Conservation (phyloP, 1,284 basidiomycete genomes). For the Termitomyces sp. region DNA sequence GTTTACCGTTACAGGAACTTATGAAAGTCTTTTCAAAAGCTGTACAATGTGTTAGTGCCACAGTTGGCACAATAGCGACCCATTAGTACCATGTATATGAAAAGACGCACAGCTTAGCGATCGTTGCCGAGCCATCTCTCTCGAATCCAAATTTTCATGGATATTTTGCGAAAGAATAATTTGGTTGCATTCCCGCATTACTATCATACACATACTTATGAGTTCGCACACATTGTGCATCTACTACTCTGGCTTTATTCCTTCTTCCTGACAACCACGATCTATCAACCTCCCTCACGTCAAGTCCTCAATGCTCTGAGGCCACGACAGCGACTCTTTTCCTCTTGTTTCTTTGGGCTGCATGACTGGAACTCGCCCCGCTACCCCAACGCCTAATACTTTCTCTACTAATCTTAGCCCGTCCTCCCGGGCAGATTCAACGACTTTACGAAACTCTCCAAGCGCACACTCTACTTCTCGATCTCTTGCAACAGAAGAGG, state of each 20-base stretch:
- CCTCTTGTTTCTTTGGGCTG: slow-evolving; percentile 31
- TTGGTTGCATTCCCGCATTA: slow-evolving; percentile 20
- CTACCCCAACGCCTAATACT: slow-evolving; percentile 39
- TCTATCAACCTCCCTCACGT: slow-evolving; percentile 19
- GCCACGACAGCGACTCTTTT: slow-evolving; percentile 30
- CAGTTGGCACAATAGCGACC: slow-evolving; percentile 21
- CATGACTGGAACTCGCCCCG: slow-evolving; percentile 44
- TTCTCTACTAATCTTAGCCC: slow-evolving; percentile 29
- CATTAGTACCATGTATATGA: slow-evolving; percentile 5
- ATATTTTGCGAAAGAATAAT: slow-evolving; percentile 27
- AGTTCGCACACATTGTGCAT: slow-evolving; percentile 10
- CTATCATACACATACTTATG: slow-evolving; percentile 5
- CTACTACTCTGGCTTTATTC: slow-evolving; percentile 14
- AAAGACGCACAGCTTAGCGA: not conserved
- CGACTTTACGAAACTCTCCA: slow-evolving; percentile 38
- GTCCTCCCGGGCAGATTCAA: slow-evolving; percentile 23
- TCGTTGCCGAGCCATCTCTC: slow-evolving; percentile 20
- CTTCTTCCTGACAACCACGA: slow-evolving; percentile 19
- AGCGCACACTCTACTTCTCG: slow-evolving; percentile 29
- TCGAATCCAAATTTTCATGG: slow-evolving; percentile 16
- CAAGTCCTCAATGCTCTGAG: slow-evolving; percentile 39
- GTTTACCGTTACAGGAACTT: slow-evolving; percentile 20
- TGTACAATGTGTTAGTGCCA: slow-evolving; percentile 13
- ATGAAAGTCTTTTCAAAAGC: slow-evolving; percentile 17
- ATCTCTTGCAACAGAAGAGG: slow-evolving; percentile 22